Base-by-base conservation (phyloP, 2,329 filamentous ascomycete genomes). In the Fusarium solani-melongenae region DNA sequence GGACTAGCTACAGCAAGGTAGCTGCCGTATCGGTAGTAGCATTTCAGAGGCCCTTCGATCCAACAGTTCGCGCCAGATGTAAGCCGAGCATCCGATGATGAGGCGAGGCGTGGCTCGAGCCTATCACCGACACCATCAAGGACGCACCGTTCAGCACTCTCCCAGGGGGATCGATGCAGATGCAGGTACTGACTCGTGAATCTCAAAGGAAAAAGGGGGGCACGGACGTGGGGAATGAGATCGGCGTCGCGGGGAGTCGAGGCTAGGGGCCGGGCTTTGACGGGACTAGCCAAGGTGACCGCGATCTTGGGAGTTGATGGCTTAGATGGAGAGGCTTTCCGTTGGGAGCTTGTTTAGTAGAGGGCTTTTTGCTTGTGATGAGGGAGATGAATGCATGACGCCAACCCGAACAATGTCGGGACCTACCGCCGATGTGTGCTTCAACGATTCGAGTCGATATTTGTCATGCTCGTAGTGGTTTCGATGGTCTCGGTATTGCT, bases 141-240 rank as follows among this genome's bases (percentile, higher is more conserved):
- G 11, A n/a, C 17, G 44, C 44, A 27, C 22, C 22, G 44, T 46
- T 27, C 44, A 46, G 24, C 29, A 31, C 22, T 14, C 15, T 27
- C 15, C 57, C 63, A 66, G 63, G 63, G 49, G 63, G 56, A 59
- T 33, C 9, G 27, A 39, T 56, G 53, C 41, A 51, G 22, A 38
- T 55, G 56, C 57, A 55, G 58, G 57, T 38, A 34, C 58, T 66
- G 64, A 66, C 64, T 66, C 64, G 64, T 62, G 53, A 53, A 33
- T 36, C 57, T 49, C n/a, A 31, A 31, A 59, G 9, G 39, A 22
- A 46, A 24, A 17, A 29, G 24, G 33, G 31, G 57, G 64, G 64
- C 64, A 66, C 64, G 57, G 64, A 66, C 57, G 20, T 57, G 44
- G 64, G 20, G 38, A 62, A 44, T 27, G 57, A 44, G 58, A 66